Evolutionary conservation across 2,329 filamentous ascomycete species (phyloP).

Genomic region (Neopestalotiopsis clavispora): DNA sequence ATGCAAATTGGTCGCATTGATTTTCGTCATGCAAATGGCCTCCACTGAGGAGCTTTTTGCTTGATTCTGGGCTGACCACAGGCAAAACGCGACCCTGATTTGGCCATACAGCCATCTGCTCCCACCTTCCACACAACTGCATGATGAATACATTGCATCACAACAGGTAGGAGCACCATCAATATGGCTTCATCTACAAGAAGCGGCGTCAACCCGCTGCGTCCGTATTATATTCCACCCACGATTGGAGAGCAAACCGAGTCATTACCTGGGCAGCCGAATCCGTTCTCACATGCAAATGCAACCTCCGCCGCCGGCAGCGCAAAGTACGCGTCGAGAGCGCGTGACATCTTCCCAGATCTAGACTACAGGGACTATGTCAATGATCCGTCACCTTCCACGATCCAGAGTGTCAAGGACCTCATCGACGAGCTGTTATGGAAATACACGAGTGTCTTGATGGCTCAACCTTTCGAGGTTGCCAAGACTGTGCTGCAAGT

Average conservation of each 20-base stretch:
- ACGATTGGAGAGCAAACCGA: constrained; percentile 64
- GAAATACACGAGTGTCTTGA: constrained; percentile 88
- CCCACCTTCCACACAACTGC: constrained; percentile 3
- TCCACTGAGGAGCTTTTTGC: neutral
- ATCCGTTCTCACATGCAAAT: constrained; percentile 51
- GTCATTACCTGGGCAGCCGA: constrained; percentile 38
- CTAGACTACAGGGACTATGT: constrained; percentile 92
- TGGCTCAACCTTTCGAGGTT: constrained; percentile 96
- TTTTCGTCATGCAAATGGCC: constrained; percentile 19
- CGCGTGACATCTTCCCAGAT: constrained; percentile 86
- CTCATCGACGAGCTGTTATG: constrained; percentile 85
- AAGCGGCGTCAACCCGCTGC: constrained; percentile 61
- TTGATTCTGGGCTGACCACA: neutral
- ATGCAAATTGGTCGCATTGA: constrained; percentile 10
- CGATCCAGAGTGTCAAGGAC: constrained; percentile 75
- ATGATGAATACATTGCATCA: constrained; percentile 15
- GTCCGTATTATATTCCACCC: constrained; percentile 68
- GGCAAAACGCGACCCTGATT: neutral
- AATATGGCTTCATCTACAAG: constrained; percentile 47
- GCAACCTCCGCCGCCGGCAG: constrained; percentile 33
- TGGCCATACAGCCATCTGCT: neutral
- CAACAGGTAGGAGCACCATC: constrained; percentile 17
- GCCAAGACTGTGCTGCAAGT: constrained; percentile 93
- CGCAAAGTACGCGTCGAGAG: constrained; percentile 60
- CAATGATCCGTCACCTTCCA: constrained; percentile 75